Conservation (phyloP, 2,329 filamentous ascomycete genomes). For the Xylaria sp. region DNA sequence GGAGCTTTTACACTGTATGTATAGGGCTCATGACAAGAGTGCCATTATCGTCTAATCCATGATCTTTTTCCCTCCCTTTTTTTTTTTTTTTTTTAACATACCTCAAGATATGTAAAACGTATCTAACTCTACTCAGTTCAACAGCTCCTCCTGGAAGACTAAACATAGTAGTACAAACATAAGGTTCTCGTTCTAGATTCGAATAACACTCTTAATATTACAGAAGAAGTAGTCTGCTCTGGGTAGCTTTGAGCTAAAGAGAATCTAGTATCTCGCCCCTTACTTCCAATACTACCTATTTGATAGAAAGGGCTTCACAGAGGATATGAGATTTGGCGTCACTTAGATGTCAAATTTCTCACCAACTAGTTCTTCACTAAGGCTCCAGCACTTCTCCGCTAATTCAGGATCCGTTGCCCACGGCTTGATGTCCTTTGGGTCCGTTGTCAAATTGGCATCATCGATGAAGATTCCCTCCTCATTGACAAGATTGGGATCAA, state of each 20-base stretch:
- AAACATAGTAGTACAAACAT: not conserved
- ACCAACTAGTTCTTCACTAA: constrained; percentile 53
- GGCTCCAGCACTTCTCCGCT: constrained; percentile 52
- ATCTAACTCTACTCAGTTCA: not conserved
- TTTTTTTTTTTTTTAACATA: not conserved
- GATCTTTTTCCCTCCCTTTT: not conserved
- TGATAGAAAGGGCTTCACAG: not conserved
- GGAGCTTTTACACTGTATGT: constrained; percentile 3
- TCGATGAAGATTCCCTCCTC: constrained; percentile 49
- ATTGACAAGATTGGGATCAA: constrained; percentile 53
- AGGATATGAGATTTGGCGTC: not conserved
- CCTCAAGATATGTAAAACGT: too few species aligned
- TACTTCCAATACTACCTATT: not conserved
- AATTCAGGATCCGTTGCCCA: constrained; percentile 51
- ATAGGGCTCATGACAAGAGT: not conserved
- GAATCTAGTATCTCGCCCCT: too few species aligned
- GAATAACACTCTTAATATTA: too few species aligned
- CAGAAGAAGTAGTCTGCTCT: not conserved
- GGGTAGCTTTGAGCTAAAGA: not conserved
- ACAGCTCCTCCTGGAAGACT: not conserved
- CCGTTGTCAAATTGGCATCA: constrained; percentile 49
- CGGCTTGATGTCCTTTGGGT: constrained; percentile 43
- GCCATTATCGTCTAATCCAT: not conserved
- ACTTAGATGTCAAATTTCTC: constrained; percentile 47
- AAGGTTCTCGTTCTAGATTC: not conserved